Evolutionary conservation across 2,329 filamentous ascomycete genomes (phyloP).

Genomic region (Cytospora piceicola): DNA sequence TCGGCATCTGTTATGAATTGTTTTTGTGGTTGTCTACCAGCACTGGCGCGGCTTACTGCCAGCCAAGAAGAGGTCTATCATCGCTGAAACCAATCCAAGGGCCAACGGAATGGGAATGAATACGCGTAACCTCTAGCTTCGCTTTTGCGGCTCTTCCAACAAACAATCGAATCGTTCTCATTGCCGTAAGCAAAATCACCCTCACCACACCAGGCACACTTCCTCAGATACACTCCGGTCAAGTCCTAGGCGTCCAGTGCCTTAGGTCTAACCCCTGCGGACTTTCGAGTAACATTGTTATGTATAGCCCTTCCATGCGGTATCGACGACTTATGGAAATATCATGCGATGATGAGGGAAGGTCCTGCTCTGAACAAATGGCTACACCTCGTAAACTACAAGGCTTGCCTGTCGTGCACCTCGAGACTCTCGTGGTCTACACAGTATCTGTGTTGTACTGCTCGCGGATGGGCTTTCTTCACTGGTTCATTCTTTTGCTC

Average conservation of each 20-base stretch:
- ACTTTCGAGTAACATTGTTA: too few species aligned
- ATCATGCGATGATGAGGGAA: neutral
- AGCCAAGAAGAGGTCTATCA: conserved; percentile 1
- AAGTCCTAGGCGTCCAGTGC: neutral
- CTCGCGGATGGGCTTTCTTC: conserved; percentile 4
- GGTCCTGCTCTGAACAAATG: conserved; percentile 5
- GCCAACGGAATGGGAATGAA: neutral
- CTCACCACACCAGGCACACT: neutral
- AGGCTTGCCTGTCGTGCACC: conserved; percentile 13
- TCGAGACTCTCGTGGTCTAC: neutral
- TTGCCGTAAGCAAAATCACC: neutral
- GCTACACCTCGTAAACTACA: conserved; percentile 15
- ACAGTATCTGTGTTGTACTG: neutral
- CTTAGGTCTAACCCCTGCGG: neutral
- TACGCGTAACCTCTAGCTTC: neutral
- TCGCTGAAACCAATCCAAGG: neutral
- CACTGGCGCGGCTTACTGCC: conserved; percentile 13
- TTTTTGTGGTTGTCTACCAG: conserved; percentile 4
- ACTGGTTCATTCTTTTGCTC: neutral
- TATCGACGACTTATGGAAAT: neutral
- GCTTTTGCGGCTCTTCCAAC: conserved; percentile 7
- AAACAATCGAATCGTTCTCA: neutral
- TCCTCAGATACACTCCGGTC: neutral
- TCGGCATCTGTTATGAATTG: neutral
- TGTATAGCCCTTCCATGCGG: neutral